phyloP scores from a whole-genome alignment of 805 yeast species.

The Ogataea henricii region DNA sequence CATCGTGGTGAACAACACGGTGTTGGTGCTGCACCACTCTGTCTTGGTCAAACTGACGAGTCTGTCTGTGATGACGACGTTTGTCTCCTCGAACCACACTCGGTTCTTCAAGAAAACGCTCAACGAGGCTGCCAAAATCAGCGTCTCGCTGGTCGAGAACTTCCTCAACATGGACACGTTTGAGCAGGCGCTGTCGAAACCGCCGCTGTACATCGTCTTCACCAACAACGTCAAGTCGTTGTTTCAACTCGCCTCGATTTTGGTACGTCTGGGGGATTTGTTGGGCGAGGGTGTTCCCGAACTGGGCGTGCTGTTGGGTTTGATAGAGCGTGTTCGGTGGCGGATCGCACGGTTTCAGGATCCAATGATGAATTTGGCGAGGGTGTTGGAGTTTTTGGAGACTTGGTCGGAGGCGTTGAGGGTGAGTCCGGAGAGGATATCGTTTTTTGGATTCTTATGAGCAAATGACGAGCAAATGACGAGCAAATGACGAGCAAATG shows the following conservation, averaged over 20 bases:
- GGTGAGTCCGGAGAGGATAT: slow-evolving; percentile 22
- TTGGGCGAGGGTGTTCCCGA: slow-evolving; percentile 16
- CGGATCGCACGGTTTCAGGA: slow-evolving; percentile 9
- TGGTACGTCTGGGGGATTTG: slow-evolving; percentile 19
- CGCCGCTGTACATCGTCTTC: slow-evolving; percentile 29
- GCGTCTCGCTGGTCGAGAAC: slow-evolving; percentile 20
- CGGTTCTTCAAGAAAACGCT: slow-evolving; percentile 24
- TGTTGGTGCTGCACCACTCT: slow-evolving; percentile 31
- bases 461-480: neutral
- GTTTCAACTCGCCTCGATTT: slow-evolving; percentile 29
- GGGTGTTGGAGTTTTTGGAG: slow-evolving; percentile 16
- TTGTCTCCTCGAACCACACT: slow-evolving; percentile 23
- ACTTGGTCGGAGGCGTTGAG: slow-evolving; percentile 24
- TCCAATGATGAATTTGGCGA: slow-evolving; percentile 17
- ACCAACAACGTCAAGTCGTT: slow-evolving; percentile 32
- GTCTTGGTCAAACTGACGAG: slow-evolving; percentile 29
- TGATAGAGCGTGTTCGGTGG: slow-evolving; percentile 7
- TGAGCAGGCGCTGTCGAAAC: slow-evolving; percentile 17
- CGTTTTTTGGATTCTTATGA: slow-evolving; percentile 23
- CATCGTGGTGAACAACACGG: slow-evolving; percentile 29
- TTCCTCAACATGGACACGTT: slow-evolving; percentile 22
- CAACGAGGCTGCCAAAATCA: slow-evolving; percentile 23
- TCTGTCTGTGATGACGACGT: slow-evolving; percentile 22
- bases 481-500: neutral
- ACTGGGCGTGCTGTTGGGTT: neutral